Evolutionary conservation across 495 filamentous ascomycete genomes (phyloP), one percentile per base, ranked within the genome.

Genomic region (Neurospora cerealis): DNA sequence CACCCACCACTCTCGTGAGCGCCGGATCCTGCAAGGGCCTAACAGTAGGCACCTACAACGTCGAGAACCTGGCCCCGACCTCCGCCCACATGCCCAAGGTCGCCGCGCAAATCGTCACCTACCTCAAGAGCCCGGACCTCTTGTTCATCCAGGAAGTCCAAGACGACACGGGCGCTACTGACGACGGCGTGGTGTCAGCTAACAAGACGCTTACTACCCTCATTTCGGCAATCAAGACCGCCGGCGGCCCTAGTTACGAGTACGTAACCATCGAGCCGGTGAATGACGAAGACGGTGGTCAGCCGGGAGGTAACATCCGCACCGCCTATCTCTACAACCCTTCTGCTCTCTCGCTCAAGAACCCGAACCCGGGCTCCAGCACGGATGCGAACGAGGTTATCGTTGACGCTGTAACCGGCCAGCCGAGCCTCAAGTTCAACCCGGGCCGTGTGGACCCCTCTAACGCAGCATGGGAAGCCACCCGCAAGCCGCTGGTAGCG

Each of bases 231-330:
- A 86, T 90, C 73, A 37, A 72, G 24, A 60, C 70, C 3, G 76
- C 81, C 39, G 82, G 82, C 69, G 80, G 79, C 19, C 79, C 82
- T 38, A 70, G 39, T 36, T 91, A 87, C 77, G 76, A 78, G 69
- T 90, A 82, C 75, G 80, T 80, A 48, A 83, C 86, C 71, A 83
- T 91, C 72, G 81, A 76, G 69, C 87, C 88, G 3, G 71, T 82
- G 24, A 73, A 87, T 77, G 80, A 82, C 77, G 69, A 79, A 69
- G 86, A 90, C 77, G 89, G 89, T 74, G 89, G 89, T 41, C 77
- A 83, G 32, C 89, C 88, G 0, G 89, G 89, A 39, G 88, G 88
- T n/a, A 91, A 91, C 78, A 91, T 91, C 83, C 88, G 89, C 34
- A 81, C 83, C 10, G 89, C 88, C 5, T 91, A 89, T 80, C 80